These are phyloP conservation scores for Populus alba DNA, from an alignment of 345 rosid genomes.

Conservation along the genomic window DNA sequence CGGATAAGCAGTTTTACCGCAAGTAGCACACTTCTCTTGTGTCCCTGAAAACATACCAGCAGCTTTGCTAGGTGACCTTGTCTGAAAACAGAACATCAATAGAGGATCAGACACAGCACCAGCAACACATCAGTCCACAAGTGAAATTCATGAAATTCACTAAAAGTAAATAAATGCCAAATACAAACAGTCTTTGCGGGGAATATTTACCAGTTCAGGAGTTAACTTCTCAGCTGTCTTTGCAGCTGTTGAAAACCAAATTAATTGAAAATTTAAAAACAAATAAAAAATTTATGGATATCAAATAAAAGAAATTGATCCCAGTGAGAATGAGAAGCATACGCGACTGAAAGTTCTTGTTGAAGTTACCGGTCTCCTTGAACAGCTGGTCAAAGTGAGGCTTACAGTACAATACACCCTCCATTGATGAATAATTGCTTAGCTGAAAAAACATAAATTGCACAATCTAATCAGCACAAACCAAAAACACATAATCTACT, in stretches of 20 bases:
- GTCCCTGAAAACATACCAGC: slow-evolving; percentile 98
- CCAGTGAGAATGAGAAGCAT: slow-evolving; percentile 28
- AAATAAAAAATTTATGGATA: slow-evolving; percentile 8
- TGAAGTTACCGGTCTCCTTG: slow-evolving; percentile 88
- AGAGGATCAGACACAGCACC: slow-evolving; percentile 20
- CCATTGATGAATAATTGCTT: slow-evolving; percentile 95
- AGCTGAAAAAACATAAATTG: slow-evolving; percentile 49
- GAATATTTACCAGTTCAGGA: slow-evolving; percentile 72
- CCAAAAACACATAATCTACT: background rate
- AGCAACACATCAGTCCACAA: background rate
- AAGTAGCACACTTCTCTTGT: slow-evolving; percentile 92
- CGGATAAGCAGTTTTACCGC: slow-evolving; percentile 96
- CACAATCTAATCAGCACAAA: slow-evolving; percentile 14
- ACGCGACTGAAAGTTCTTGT: slow-evolving; percentile 94
- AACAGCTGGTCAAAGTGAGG: slow-evolving; percentile 98
- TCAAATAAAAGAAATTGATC: slow-evolving; percentile 4
- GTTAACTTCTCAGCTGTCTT: slow-evolving; percentile 82
- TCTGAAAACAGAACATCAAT: slow-evolving; percentile 49
- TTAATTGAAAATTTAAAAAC: slow-evolving; percentile 18
- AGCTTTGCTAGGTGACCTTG: slow-evolving; percentile 89
- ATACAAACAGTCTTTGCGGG: slow-evolving; percentile 10
- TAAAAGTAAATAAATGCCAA: slow-evolving; percentile 4
- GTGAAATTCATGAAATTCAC: slow-evolving; percentile 12
- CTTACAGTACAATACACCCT: slow-evolving; percentile 91
- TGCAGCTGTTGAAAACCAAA: slow-evolving; percentile 63